Evolutionary conservation across 2,329 filamentous ascomycete species (phyloP).

Genomic region (Stagonosporopsis chrysanthemi): DNA sequence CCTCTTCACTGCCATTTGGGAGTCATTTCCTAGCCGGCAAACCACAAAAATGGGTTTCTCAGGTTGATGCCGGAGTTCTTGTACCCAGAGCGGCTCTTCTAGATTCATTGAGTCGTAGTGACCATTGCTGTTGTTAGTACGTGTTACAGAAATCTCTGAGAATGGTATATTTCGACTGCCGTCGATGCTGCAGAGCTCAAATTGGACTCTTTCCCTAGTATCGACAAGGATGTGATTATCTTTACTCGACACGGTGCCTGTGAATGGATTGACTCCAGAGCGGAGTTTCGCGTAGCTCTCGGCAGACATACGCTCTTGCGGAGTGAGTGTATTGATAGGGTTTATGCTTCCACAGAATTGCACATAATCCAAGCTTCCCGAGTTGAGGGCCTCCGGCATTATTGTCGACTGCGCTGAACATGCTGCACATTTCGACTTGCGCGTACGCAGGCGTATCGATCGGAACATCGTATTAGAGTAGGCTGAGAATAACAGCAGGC

Average conservation of each 20-base stretch:
- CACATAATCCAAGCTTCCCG: conserved; percentile 79
- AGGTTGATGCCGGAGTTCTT: conserved; percentile 33
- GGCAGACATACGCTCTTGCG: conserved; percentile 73
- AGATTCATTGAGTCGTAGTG: conserved; percentile 12
- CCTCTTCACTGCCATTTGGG: conserved; percentile 71
- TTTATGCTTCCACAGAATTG: conserved; percentile 77
- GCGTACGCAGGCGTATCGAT: conserved; percentile 74
- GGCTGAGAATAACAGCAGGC: conserved; percentile 63
- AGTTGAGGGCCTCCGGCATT: conserved; percentile 66
- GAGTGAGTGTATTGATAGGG: conserved; percentile 64
- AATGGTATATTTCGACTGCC: conserved; percentile 80
- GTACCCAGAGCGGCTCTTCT: conserved; percentile 38
- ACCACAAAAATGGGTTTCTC: conserved; percentile 71
- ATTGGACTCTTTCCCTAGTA: conserved; percentile 84
- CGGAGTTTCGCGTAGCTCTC: conserved; percentile 61
- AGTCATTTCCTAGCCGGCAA: conserved; percentile 80
- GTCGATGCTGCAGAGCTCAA: conserved; percentile 77
- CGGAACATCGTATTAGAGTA: conserved; percentile 69
- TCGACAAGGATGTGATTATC: conserved; percentile 73
- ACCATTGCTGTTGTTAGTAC: neutral
- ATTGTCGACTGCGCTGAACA: conserved; percentile 73
- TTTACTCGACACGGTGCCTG: conserved; percentile 37
- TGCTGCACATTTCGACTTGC: conserved; percentile 75
- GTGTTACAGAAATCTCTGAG: conserved; percentile 57
- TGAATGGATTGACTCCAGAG: conserved; percentile 44